Percentiles rank a stretch among this genome's conserved stretches.
phyloP scores from a whole-genome alignment of 805 yeast genomes.

The Barnettozyma salicaria region DNA sequence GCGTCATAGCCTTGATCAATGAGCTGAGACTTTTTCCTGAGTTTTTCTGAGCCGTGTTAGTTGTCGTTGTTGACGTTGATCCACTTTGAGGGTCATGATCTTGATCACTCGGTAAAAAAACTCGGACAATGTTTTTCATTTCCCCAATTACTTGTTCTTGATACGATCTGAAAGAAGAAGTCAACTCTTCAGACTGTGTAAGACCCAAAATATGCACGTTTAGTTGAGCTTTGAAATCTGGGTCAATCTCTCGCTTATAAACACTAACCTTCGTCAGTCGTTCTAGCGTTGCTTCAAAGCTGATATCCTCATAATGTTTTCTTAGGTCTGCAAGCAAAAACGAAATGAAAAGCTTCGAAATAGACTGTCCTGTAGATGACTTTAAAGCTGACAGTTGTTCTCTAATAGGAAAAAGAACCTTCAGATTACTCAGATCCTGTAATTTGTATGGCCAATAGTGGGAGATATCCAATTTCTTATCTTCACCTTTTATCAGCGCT shows the following conservation, averaged over 20 bases:
- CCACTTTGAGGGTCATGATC: slow-evolving; percentile 16
- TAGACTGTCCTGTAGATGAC: slow-evolving; percentile 64
- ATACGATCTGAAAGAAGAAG: slow-evolving; percentile 55
- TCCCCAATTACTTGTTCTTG: slow-evolving; percentile 67
- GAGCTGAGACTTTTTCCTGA: slow-evolving; percentile 32
- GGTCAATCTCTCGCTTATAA: slow-evolving; percentile 34
- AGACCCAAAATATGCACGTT: slow-evolving; percentile 47
- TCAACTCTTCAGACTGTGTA: slow-evolving; percentile 53
- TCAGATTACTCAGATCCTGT: slow-evolving; percentile 27
- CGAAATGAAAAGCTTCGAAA: slow-evolving; percentile 50
- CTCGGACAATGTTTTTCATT: slow-evolving; percentile 64
- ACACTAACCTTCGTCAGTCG: slow-evolving; percentile 32
- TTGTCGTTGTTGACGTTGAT: slow-evolving; percentile 9
- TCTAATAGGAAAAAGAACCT: slow-evolving; percentile 34
- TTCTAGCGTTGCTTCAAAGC: slow-evolving; percentile 42
- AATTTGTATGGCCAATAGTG: slow-evolving; percentile 37
- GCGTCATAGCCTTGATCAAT: slow-evolving; percentile 57
- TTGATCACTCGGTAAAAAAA: slow-evolving; percentile 51
- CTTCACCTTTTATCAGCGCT: slow-evolving; percentile 49
- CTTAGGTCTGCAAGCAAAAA: slow-evolving; percentile 57
- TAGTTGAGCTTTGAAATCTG: slow-evolving; percentile 38
- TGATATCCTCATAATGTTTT: slow-evolving; percentile 45
- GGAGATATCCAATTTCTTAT: slow-evolving; percentile 17
- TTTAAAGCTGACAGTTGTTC: slow-evolving; percentile 51
- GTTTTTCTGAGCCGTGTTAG: slow-evolving; percentile 11